phyloP scores from a whole-genome alignment of 208 protist species.

The Acanthamoeba castellanii region DNA sequence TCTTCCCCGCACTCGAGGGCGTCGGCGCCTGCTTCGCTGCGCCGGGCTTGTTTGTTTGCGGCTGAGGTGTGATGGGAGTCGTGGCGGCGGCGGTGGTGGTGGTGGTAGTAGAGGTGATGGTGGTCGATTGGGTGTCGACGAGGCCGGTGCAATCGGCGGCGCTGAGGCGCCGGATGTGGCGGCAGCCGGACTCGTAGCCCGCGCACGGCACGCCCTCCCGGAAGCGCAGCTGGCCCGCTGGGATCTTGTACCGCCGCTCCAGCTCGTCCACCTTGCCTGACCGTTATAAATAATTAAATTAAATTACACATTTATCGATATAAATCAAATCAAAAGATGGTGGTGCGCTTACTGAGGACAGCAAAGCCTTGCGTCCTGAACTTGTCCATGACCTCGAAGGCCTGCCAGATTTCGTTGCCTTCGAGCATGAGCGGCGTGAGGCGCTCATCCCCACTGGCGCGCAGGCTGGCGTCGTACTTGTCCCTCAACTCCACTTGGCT shows the following conservation, averaged over 20 bases:
- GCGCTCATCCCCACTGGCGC: background rate
- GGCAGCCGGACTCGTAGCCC: constrained; percentile 2
- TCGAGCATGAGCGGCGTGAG: background rate
- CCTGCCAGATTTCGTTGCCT: constrained; percentile 28
- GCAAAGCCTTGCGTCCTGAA: background rate
- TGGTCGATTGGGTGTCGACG: background rate
- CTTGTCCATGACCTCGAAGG: constrained; percentile 33
- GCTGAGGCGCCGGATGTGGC: background rate
- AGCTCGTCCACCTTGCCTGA: constrained; percentile 14
- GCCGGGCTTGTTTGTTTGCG: background rate
- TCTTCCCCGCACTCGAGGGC: background rate
- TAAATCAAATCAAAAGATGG: background rate
- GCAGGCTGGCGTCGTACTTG: constrained; percentile 12
- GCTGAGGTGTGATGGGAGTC: too few species aligned
- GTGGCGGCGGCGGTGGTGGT: background rate
- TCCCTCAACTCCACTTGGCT: constrained; percentile 5
- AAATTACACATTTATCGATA: background rate
- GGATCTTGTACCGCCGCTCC: background rate
- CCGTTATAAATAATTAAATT: background rate
- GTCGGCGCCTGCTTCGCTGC: background rate
- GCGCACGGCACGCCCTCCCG: constrained; percentile 17
- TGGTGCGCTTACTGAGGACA: background rate
- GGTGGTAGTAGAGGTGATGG: background rate
- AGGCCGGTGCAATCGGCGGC: background rate
- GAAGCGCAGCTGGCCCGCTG: background rate